Conservation (phyloP, 257 asterid genomes). For the Nicotiana sylvestris region DNA sequence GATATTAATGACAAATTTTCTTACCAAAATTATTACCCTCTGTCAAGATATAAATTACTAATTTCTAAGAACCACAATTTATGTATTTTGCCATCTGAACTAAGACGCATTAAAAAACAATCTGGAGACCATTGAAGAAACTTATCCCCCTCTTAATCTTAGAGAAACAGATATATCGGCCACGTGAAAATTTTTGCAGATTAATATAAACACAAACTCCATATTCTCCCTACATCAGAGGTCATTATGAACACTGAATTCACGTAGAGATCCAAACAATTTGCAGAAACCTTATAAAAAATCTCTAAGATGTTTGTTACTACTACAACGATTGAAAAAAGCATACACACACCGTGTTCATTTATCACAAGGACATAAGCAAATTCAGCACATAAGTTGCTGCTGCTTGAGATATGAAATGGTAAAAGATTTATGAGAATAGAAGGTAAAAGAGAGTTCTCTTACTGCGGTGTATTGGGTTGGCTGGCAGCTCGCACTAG, state of each 20-base stretch:
- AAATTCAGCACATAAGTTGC: neutral
- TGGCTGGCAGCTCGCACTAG: conserved; percentile 92
- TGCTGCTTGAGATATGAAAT: neutral
- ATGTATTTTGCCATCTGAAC: conserved; percentile 3
- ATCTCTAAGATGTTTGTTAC: neutral
- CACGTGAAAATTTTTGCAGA: neutral
- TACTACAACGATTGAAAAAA: neutral
- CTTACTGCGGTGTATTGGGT: conserved; percentile 91
- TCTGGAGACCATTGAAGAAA: neutral
- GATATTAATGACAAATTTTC: neutral
- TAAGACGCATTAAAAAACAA: neutral
- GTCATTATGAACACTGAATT: neutral
- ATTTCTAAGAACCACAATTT: neutral
- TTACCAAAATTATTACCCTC: neutral
- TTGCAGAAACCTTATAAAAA: neutral
- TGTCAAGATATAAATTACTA: neutral
- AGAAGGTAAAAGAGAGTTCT: conserved; percentile 9
- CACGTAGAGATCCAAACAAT: neutral
- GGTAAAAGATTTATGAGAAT: conserved; percentile 4
- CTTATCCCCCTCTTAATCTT: neutral
- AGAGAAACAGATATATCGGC: neutral
- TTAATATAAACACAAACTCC: neutral
- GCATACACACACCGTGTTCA: neutral
- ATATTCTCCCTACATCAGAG: neutral
- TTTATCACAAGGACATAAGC: neutral